Conservation (phyloP, 163 green algal genomes). For the Scenedesmus sp. region DNA sequence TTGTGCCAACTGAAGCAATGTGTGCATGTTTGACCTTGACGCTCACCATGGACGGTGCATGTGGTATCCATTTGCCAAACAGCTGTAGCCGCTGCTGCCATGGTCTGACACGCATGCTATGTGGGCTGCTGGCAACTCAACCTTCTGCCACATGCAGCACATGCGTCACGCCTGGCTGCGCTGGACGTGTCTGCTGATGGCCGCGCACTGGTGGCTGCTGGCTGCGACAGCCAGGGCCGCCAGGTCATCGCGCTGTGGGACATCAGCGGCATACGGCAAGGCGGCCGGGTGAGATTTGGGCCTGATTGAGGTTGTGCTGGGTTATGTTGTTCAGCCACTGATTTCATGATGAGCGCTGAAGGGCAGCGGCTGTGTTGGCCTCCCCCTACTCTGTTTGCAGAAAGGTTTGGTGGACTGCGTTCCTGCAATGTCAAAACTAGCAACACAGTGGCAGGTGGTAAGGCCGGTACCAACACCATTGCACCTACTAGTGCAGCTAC, state of each 20-base stretch:
- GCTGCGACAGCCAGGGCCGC: slow-evolving; percentile 68
- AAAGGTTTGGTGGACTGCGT: too few relatives aligned
- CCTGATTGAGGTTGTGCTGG: background rate
- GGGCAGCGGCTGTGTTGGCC: background rate
- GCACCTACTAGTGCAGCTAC: too few relatives aligned
- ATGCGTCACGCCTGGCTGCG: background rate
- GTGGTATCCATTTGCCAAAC: background rate
- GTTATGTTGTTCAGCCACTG: background rate
- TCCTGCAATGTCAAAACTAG: too few relatives aligned
- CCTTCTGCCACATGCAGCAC: background rate
- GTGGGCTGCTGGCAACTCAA: background rate
- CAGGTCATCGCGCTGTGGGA: slow-evolving; percentile 86
- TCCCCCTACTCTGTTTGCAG: too few relatives aligned
- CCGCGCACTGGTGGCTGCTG: slow-evolving; percentile 71
- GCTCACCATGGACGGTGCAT: background rate
- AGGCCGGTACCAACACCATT: too few relatives aligned
- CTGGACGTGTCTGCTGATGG: slow-evolving; percentile 81
- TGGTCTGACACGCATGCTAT: background rate
- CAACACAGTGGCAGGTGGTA: too few relatives aligned
- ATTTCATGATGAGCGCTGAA: background rate
- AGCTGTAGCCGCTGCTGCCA: slow-evolving; percentile 18
- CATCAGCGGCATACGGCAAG: slow-evolving; percentile 64
- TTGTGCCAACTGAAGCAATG: background rate
- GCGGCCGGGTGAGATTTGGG: background rate
- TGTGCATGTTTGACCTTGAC: background rate